Base-by-base conservation (phyloP, 1,139 yeast genomes). In the Yamadazyma epiphylla region DNA sequence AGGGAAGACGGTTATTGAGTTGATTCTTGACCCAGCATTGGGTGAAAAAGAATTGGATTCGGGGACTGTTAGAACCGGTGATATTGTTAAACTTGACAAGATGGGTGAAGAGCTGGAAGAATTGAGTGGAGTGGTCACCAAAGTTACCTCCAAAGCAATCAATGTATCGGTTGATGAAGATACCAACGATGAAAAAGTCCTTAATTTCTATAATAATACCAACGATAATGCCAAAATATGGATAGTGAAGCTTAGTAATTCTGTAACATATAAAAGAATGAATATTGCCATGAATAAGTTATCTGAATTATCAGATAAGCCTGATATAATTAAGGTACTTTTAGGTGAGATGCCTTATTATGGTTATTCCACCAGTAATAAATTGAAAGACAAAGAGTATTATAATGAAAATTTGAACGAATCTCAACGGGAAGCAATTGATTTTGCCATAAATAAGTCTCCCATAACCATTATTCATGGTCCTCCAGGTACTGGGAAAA, bases 251-350 rank as follows among this genome's bases (percentile, higher is more conserved):
- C 57, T 83, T n/a, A 64, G 80, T 36, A 86, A 74, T 58, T 76
- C 83, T 5, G 63, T 78, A 8, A 81, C 89, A 0, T 84, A 81
- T 46, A 78, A 79, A 41, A 53, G 96, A 39, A 87, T 91, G 95
- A 76, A 78, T 31, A 76, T 83, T 12, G 78, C 95, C 0, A 64
- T 89, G 77, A 70, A 80, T 26, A 82, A 79, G 43, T 59, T 85
- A n/a, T 55, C 63, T 8, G 83, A 78, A 38, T 46, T 75, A 29
- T 54, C 36, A 5, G 47, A 58, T 21, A 51, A 53, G 41, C 60
- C 55, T 39, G 60, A 60, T 4, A 53, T 78, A 11, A 53, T 74
- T 5, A 63, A 61, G 27, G 32, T 75, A 3, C 47, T 78, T 15
- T 44, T 77, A 9, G 79, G 79, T 0, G 68, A 70, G 30, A 35